Evolutionary conservation across 2,329 filamentous ascomycete genomes (phyloP), one percentile per base, ranked within the genome.

Genomic region (Talaromyces piceae): DNA sequence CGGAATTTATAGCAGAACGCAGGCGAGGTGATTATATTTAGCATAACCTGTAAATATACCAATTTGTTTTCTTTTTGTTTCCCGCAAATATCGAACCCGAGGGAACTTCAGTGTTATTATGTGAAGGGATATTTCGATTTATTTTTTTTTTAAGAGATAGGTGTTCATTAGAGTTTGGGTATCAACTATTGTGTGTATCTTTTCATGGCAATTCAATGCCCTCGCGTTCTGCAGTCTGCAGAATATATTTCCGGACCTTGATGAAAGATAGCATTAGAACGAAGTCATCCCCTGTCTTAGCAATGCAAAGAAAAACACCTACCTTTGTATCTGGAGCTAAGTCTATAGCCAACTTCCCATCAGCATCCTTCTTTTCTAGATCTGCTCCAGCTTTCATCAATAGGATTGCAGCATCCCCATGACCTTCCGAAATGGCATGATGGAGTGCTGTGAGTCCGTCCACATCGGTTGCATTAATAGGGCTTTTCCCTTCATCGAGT

Each of bases 361-460:
- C 83, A 3, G 60, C 67, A 62, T 91, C 89, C 68, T 80, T 84
- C 72, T 89, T 90, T 57, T 87, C 84, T 11, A 78, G 78, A 63
- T 95, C 90, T 0, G 91, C 91, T 0, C 93, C 93, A 3, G 85
- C 84, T 63, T 88, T 94, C 33, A 98, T 72, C 55, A 98, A 71
- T 18, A 85, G 78, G 44, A 97, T 75, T 0, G 93, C 93, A 3
- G 88, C 83, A 67, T 96, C 90, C 1, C 90, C 82, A 65, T 83
- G 79, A 0, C 82, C 82, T 63, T 77, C 74, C 1, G 72, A 71
- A 47, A 77, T 69, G 6, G 74, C 73, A 65, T 98, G 93, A 70
- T 98, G 93, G 61, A 98, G 74, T 3, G 93, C 86, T 22, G 93
- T 97, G 66, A 87, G 83, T 1, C 91, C 91, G 58, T 89, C 83